These are phyloP conservation scores for Apodospora peruviana DNA, from an alignment of 495 filamentous ascomycete genomes.

Conservation along the genomic window DNA sequence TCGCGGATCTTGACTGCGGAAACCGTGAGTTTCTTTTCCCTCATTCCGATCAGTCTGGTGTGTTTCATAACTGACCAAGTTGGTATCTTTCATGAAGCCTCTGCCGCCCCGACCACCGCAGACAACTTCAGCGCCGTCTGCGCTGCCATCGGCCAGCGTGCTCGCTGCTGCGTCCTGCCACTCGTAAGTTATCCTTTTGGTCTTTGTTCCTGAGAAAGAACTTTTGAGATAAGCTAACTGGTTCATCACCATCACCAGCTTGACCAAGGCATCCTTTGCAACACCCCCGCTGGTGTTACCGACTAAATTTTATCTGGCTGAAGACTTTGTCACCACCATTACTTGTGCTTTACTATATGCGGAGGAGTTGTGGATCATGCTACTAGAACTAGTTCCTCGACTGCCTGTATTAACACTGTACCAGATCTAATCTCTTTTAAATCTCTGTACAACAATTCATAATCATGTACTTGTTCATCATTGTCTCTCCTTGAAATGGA, in stretches of 20 bases:
- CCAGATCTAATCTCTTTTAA: no score
- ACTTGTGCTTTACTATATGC: background rate
- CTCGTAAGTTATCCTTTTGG: slow-evolving; percentile 16
- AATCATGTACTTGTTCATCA: no score
- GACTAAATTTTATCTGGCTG: slow-evolving; percentile 14
- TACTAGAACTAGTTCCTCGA: no score
- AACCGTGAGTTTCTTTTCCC: slow-evolving; percentile 20
- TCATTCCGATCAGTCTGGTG: no score
- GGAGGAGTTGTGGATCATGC: no score
- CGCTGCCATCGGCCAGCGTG: slow-evolving; percentile 35
- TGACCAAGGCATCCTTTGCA: slow-evolving; percentile 34
- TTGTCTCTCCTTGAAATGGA: no score
- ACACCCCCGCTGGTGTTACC: slow-evolving; percentile 29
- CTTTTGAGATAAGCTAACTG: background rate
- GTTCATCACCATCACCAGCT: slow-evolving; percentile 14
- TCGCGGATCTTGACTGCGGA: slow-evolving; percentile 38
- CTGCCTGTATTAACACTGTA: no score
- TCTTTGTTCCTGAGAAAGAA: background rate
- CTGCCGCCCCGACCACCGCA: slow-evolving; percentile 21
- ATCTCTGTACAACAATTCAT: no score
- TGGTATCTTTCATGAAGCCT: no score
- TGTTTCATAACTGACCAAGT: no score
- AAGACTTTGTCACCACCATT: background rate
- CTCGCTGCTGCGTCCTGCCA: slow-evolving; percentile 40
- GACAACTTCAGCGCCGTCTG: slow-evolving; percentile 28